These are phyloP conservation scores for Phialocephala subalpina DNA, from an alignment of 2,329 filamentous ascomycete genomes.

Conservation along the genomic window DNA sequence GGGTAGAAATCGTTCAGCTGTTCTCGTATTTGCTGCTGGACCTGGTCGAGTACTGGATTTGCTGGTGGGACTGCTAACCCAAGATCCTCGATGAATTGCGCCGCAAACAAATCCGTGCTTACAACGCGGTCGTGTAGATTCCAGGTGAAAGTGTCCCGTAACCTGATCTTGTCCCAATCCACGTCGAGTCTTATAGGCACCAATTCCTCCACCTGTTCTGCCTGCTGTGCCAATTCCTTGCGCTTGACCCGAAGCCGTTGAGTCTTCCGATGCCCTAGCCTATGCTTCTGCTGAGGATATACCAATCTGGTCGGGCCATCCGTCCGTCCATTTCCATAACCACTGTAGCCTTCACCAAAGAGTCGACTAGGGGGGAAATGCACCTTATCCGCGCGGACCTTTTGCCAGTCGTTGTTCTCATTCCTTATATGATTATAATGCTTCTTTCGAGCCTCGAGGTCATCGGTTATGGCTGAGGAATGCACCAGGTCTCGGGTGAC, in stretches of 20 bases:
- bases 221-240: conserved; percentile 84
- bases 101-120: conserved; percentile 81
- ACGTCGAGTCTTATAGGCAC: conserved; percentile 92
- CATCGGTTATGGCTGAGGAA: conserved; percentile 59
- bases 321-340: conserved; percentile 88
- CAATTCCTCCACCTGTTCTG: conserved; percentile 89
- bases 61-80: conserved; percentile 77
- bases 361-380: conserved; percentile 64
- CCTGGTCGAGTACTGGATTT: conserved; percentile 67
- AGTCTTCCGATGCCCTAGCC: conserved; percentile 79
- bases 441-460: conserved; percentile 58
- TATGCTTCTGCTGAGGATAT: conserved; percentile 80
- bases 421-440: conserved; percentile 70
- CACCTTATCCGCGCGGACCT: conserved; percentile 61
- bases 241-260: conserved; percentile 76
- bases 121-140: conserved; percentile 93
- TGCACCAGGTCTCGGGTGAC: conserved; percentile 69
- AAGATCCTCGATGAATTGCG: conserved; percentile 91
- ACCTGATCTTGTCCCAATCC: conserved; percentile 93
- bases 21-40: conserved; percentile 78
- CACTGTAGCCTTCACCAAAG: conserved; percentile 81
- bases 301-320: conserved; percentile 76
- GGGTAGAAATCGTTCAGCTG: conserved; percentile 95
- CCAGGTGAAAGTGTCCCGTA: conserved; percentile 98
- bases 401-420: conserved; percentile 75